Evolutionary conservation across 805 yeast genomes (phyloP).

Genomic region (Myxozyma lipomycoides): DNA sequence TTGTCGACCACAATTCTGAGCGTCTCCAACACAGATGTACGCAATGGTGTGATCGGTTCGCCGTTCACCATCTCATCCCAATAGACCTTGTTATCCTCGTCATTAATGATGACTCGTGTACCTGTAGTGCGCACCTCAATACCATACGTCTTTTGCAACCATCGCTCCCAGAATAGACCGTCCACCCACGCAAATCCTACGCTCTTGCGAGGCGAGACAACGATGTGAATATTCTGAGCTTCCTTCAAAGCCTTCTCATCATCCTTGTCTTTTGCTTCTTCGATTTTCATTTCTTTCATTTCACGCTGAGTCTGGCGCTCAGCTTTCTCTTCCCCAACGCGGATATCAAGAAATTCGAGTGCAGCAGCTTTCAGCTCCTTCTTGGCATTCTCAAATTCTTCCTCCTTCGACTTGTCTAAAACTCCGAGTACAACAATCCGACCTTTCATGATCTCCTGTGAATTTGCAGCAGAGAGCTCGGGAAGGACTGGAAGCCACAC

Average conservation of each 20-base stretch:
- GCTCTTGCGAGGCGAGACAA: slow-evolving; percentile 27
- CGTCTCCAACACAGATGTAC: slow-evolving; percentile 16
- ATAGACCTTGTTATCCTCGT: slow-evolving; percentile 31
- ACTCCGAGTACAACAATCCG: slow-evolving; percentile 36
- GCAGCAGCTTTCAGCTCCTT: slow-evolving; percentile 36
- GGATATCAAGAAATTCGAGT: slow-evolving; percentile 30
- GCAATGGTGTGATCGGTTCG: slow-evolving; percentile 21
- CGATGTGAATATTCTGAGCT: slow-evolving; percentile 34
- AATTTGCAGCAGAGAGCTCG: slow-evolving; percentile 38
- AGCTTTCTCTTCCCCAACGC: slow-evolving; percentile 27
- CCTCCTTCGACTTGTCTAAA: slow-evolving; percentile 34
- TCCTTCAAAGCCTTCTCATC: slow-evolving; percentile 34
- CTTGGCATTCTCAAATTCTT: slow-evolving; percentile 29
- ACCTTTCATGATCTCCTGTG: slow-evolving; percentile 33
- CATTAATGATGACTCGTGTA: slow-evolving; percentile 34
- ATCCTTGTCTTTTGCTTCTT: slow-evolving; percentile 36
- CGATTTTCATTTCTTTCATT: slow-evolving; percentile 34
- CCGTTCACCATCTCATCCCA: slow-evolving; percentile 35
- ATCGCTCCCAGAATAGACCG: slow-evolving; percentile 36
- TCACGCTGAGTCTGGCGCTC: slow-evolving; percentile 33
- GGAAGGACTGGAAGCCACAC: slow-evolving; percentile 39
- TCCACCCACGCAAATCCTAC: slow-evolving; percentile 40
- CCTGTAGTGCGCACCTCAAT: slow-evolving; percentile 26
- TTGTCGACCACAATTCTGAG: slow-evolving; percentile 15
- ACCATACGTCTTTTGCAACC: slow-evolving; percentile 36